Base-by-base conservation (phyloP, 495 filamentous ascomycete species). In the Entonaema liquescens region DNA sequence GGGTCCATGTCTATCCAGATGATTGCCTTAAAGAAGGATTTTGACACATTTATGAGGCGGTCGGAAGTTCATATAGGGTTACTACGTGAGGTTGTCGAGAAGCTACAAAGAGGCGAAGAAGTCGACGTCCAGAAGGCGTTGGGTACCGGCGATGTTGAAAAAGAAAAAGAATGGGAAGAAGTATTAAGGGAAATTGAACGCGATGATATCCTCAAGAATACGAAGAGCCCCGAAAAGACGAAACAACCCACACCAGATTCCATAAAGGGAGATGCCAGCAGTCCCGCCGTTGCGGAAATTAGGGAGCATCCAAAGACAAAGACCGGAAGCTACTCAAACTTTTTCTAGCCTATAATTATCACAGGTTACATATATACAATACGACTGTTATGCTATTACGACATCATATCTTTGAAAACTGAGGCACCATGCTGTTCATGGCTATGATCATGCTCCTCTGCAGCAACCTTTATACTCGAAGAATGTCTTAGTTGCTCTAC, bases 1-100 rank as follows among this genome's bases (percentile, higher is more conserved):
- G 96, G 95, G 1, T 96, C 92, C 64, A 95, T 98, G 79, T 90
- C 94, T 12, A 97, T 99, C 71, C 90, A 97, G 67, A 90, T 95
- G 86, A 91, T 99, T 63, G 83, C 88, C 6, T 76, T 98, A 68
- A 90, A 88, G 77, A 92, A 90, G 60, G 89, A 94, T 13, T 92
- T 88, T 73, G 82, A 84, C 9, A 86, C 87, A 2, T 95, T 92
- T 68, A 87, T 81, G 68, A 88, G 94, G 53, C 87, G 88, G 59
- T 88, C 92, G 40, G 92, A 97, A 76, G 89, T 91, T 8, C 91
- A 91, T 73, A 91, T 99, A 55, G 87, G 80, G 5, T 71, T 93
- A 35, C 76, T 99, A 44, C 87, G 87, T 61, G 95, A 97, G 75
- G 91, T 97, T 0, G 88, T 98, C 63, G 90, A 93, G 70, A 87